Percentiles rank a stretch among this genome's conserved stretches.
Conservation (phyloP, 1,139 yeast species). For the Candida tetrigidarum region DNA sequence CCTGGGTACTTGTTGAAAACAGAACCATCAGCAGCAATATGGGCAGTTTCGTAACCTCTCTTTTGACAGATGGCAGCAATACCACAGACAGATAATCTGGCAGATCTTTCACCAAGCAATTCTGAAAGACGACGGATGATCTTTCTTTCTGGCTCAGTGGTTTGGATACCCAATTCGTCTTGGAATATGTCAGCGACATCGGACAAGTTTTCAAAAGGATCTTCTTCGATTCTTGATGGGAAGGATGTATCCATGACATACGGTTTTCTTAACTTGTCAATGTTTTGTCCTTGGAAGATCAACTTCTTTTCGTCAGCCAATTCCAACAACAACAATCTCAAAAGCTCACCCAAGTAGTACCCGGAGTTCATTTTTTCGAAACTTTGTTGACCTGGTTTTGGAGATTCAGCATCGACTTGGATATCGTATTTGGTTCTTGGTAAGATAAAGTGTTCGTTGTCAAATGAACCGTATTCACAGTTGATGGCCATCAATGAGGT, state of each 20-base stretch:
- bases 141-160: slow-evolving; percentile 81
- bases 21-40: slow-evolving; percentile 98
- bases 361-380: slow-evolving; percentile 99
- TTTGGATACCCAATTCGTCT: slow-evolving; percentile 57
- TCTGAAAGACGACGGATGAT: slow-evolving; percentile 84
- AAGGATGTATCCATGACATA: slow-evolving; percentile 88
- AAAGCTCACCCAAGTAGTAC: slow-evolving; percentile 90
- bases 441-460: slow-evolving; percentile 79
- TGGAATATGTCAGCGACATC: slow-evolving; percentile 74
- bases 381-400: slow-evolving; percentile 96
- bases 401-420: slow-evolving; percentile 80
- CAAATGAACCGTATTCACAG: slow-evolving; percentile 98
- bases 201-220: slow-evolving; percentile 83
- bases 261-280: slow-evolving; percentile 56
- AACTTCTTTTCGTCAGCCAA: slow-evolving; percentile 61
- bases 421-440: slow-evolving; percentile 93
- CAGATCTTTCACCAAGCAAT: slow-evolving; percentile 89
- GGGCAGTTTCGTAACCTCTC: slow-evolving; percentile 77
- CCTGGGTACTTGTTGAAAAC: slow-evolving; percentile 93
- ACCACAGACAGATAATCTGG: slow-evolving; percentile 93
- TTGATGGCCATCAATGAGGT: slow-evolving; percentile 91
- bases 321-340: slow-evolving; percentile 81
- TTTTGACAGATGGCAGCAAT: slow-evolving; percentile 93
- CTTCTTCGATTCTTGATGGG: slow-evolving; percentile 87
- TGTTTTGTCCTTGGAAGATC: slow-evolving; percentile 72